phyloP scores from a whole-genome alignment of 768 basidiomycete genomes.

The Scleroderma bovista region DNA sequence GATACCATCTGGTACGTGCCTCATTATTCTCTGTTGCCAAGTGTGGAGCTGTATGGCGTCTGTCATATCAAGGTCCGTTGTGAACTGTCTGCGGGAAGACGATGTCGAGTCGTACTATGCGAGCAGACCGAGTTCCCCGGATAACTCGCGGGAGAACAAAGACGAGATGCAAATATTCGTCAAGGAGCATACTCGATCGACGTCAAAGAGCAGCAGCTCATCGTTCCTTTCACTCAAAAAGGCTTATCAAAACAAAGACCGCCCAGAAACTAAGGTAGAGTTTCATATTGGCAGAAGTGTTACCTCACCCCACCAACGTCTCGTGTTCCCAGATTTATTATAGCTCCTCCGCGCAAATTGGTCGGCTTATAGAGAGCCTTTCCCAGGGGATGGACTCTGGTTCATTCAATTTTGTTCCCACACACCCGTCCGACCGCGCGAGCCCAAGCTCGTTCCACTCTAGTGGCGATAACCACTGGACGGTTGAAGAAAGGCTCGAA shows the following conservation, averaged over 20 bases:
- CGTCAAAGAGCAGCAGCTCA: slow-evolving; percentile 58
- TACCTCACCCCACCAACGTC: slow-evolving; percentile 6
- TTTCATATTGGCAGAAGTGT: slow-evolving; percentile 6
- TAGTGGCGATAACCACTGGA: slow-evolving; percentile 58
- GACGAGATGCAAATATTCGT: slow-evolving; percentile 64
- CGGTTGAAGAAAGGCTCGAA: slow-evolving; percentile 72
- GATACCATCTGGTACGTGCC: slow-evolving; percentile 74
- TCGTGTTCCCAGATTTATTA: slow-evolving; percentile 24
- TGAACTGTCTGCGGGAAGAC: slow-evolving; percentile 76
- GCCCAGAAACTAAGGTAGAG: slow-evolving; percentile 82
- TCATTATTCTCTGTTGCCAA: not conserved
- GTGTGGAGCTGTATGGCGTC: not conserved
- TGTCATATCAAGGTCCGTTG: slow-evolving; percentile 52
- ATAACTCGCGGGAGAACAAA: slow-evolving; percentile 52
- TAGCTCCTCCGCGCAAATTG: slow-evolving; percentile 69
- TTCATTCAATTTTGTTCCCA: slow-evolving; percentile 70
- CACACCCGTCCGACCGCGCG: slow-evolving; percentile 44
- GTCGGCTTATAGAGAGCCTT: slow-evolving; percentile 76
- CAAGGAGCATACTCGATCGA: slow-evolving; percentile 66
- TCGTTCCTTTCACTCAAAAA: slow-evolving; percentile 62
- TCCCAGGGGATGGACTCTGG: slow-evolving; percentile 79
- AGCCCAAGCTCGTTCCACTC: slow-evolving; percentile 58
- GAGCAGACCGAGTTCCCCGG: slow-evolving; percentile 69
- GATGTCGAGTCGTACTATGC: slow-evolving; percentile 66
- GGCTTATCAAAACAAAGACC: slow-evolving; percentile 43